Evolutionary conservation across 257 asterid genomes (phyloP).

Genomic region (Sherardia arvensis): DNA sequence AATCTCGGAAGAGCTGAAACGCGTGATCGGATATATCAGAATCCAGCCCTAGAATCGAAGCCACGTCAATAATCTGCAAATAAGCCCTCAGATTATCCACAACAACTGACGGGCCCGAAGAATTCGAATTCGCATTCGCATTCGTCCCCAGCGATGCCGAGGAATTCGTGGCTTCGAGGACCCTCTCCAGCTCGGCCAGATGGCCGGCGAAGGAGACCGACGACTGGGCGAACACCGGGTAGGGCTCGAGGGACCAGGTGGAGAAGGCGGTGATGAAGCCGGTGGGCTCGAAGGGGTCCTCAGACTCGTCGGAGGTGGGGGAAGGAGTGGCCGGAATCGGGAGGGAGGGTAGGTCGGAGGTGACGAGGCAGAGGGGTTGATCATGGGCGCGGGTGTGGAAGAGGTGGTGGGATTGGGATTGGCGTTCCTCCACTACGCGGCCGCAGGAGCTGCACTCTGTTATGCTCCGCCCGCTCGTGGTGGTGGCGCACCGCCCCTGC

Average conservation of each 20-base stretch:
- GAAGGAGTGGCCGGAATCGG: slow-evolving; percentile 27
- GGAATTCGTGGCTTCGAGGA: slow-evolving; percentile 53
- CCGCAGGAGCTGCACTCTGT: slow-evolving; percentile 86
- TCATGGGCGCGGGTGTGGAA: slow-evolving; percentile 97
- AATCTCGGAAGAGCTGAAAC: slow-evolving; percentile 94
- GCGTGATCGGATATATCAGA: slow-evolving; percentile 91
- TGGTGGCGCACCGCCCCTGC: slow-evolving; percentile 75
- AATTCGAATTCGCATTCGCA: slow-evolving; percentile 10
- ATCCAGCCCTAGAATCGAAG: slow-evolving; percentile 79
- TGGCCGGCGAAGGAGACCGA: slow-evolving; percentile 81
- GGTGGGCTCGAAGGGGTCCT: slow-evolving; percentile 84
- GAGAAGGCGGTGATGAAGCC: slow-evolving; percentile 95
- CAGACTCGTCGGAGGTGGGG: slow-evolving; percentile 26
- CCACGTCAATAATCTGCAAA: slow-evolving; percentile 88
- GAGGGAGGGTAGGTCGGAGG: slow-evolving; percentile 82
- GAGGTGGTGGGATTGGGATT: slow-evolving; percentile 81
- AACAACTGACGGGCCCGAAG: slow-evolving; percentile 66
- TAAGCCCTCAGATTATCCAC: slow-evolving; percentile 92
- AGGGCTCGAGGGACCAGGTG: slow-evolving; percentile 92
- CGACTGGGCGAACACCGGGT: slow-evolving; percentile 70
- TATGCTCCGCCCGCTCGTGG: slow-evolving; percentile 51
- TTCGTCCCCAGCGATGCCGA: slow-evolving; percentile 23
- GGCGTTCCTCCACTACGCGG: slow-evolving; percentile 82
- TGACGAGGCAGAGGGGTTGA: slow-evolving; percentile 78
- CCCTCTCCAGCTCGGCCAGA: slow-evolving; percentile 90